Evolutionary conservation across 352 stramenopile genomes (phyloP).

Genomic region (Phytophthora kernoviae): DNA sequence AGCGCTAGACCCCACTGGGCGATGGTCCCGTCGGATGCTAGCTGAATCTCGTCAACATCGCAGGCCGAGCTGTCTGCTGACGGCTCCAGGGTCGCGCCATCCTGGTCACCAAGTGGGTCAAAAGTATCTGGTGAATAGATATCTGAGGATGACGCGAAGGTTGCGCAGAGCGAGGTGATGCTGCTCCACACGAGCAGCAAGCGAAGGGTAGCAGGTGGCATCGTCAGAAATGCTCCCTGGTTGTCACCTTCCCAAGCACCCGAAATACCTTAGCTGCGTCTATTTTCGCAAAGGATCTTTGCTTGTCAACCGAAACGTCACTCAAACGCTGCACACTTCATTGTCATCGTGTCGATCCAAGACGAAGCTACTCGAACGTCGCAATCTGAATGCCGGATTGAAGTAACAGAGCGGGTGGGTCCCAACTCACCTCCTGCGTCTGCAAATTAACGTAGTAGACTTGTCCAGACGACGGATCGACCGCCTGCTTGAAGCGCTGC

Average conservation of each 20-base stretch:
- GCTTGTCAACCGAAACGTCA: too few relatives aligned
- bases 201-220: background rate
- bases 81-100: background rate
- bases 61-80: conserved; percentile 30
- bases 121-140: conserved; percentile 23
- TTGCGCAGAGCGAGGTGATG: conserved; percentile 8
- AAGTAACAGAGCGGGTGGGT: conserved; percentile 41
- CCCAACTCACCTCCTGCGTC: conserved; percentile 71
- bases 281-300: background rate
- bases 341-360: background rate
- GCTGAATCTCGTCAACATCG: conserved; percentile 69
- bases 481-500: conserved; percentile 60
- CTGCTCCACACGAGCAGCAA: conserved; percentile 13
- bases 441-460: conserved; percentile 83
- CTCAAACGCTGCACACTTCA: background rate
- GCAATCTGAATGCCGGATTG: conserved; percentile 33
- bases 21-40: conserved; percentile 72
- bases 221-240: background rate
- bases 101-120: conserved; percentile 1
- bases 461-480: conserved; percentile 45
- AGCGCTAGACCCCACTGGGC: conserved; percentile 46
- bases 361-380: conserved; percentile 18
- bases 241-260: background rate
- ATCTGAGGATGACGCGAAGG: background rate
- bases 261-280: background rate